Base-by-base conservation (phyloP, 345 rosid species). In the Conringia planisiliqua region DNA sequence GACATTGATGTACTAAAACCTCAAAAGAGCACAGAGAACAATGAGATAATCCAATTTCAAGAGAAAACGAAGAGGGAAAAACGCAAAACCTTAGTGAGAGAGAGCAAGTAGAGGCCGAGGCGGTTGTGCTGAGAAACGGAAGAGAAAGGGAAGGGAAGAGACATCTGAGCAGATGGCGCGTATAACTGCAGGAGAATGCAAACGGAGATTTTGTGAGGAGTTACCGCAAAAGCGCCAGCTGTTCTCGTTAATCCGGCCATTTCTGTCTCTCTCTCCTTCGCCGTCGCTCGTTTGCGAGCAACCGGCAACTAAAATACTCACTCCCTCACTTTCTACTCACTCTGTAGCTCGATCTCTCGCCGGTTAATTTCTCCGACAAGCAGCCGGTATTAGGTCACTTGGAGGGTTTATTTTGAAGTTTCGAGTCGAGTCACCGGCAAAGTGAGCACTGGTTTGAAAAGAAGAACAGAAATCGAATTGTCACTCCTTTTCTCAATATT, bases 121-220 rank as follows among this genome's bases (percentile, higher is more conserved):
- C 90, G 96, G 57, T 92, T 95, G 84, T 92, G 98, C 71, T 95
- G 96, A 68, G 99, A 81, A 60, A 92, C 89, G 27, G 97, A 84
- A 50, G 90, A 81, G 84, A 92, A 91, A 76, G 92, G 86, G 68
- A 86, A 88, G 3, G 92, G 97, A 20, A 82, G 81, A 22, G 84
- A 71, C 60, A 84, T 65, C 73, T 87, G 90, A 27, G 89, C 70
- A 5, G 99, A 92, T 7, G 90, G 85, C 4, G 97, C 89, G 73
- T 95, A 89, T 71, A 87, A 55, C 81, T 95, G 92, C 39, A 92
- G 79, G 17, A 92, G 90, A 66, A 90, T 64, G 80, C 97, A 95
- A 48, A 90, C 77, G 24, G 99, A 92, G 54, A 89, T 86, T 76
- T 90, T 92, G 85, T 95, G 99, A 33, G 98, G 99, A 6, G 99